phyloP scores from a whole-genome alignment of 2,329 filamentous ascomycete species.

The Pestalotiopsis sp. region DNA sequence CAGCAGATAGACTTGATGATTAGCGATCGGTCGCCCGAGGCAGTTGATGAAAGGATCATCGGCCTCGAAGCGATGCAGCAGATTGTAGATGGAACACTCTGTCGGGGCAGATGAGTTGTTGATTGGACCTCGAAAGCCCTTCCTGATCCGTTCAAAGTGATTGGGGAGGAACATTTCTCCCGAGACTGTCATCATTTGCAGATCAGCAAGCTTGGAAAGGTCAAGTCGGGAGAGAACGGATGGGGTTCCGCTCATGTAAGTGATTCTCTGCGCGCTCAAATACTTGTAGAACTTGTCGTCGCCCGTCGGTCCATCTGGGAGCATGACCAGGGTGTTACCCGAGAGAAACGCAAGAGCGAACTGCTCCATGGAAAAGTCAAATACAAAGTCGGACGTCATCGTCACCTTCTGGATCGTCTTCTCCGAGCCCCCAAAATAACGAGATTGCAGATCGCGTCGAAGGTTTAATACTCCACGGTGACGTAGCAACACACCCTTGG shows the following conservation, averaged over 20 bases:
- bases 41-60: slow-evolving; percentile 62
- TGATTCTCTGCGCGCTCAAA: not conserved
- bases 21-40: slow-evolving; percentile 72
- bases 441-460: slow-evolving; percentile 61
- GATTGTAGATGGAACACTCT: slow-evolving; percentile 69
- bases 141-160: slow-evolving; percentile 56
- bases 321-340: slow-evolving; percentile 68
- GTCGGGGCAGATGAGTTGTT: slow-evolving; percentile 84
- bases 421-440: slow-evolving; percentile 61
- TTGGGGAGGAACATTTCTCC: not conserved
- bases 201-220: not conserved
- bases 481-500: slow-evolving; percentile 10
- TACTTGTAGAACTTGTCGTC: not conserved
- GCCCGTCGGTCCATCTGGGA: slow-evolving; percentile 64
- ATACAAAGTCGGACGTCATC: slow-evolving; percentile 83
- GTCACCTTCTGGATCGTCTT: slow-evolving; percentile 67
- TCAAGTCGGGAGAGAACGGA: not conserved
- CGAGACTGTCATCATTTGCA: not conserved
- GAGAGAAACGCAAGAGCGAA: slow-evolving; percentile 75
- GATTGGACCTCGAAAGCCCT: slow-evolving; percentile 72
- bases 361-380: slow-evolving; percentile 89
- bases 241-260: not conserved
- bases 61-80: slow-evolving; percentile 73
- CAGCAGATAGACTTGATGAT: slow-evolving; percentile 75
- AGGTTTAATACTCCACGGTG: slow-evolving; percentile 72